Percentiles rank a stretch among this genome's conserved stretches.
phyloP scores from a whole-genome alignment of 2,329 filamentous ascomycete genomes.

The Curvularia verruculosa region DNA sequence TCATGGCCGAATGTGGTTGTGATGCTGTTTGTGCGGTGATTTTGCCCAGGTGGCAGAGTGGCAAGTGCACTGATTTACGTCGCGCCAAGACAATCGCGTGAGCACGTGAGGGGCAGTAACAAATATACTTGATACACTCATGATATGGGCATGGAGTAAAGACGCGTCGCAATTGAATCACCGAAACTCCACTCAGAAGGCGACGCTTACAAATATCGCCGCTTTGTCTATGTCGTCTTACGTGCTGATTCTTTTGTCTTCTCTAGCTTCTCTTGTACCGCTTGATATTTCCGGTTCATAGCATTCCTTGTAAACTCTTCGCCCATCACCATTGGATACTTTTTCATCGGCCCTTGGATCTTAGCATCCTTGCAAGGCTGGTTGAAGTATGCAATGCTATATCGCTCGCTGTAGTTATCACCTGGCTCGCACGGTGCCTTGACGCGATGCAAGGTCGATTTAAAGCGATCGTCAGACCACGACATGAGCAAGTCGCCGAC shows the following conservation, averaged over 20 bases:
- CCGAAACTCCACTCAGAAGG: background rate
- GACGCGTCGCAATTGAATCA: background rate
- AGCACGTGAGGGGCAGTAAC: slow-evolving; percentile 6
- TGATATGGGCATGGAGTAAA: background rate
- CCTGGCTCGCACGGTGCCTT: slow-evolving; percentile 63
- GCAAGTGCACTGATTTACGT: background rate
- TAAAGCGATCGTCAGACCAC: slow-evolving; percentile 71
- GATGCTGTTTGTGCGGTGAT: background rate
- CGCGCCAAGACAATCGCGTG: slow-evolving; percentile 19
- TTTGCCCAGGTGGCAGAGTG: slow-evolving; percentile 1
- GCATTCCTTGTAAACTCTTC: slow-evolving; percentile 64
- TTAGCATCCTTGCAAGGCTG: slow-evolving; percentile 64
- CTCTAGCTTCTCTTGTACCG: slow-evolving; percentile 57
- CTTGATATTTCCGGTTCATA: slow-evolving; percentile 63
- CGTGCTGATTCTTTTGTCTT: slow-evolving; percentile 7
- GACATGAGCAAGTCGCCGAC: slow-evolving; percentile 71
- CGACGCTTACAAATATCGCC: background rate
- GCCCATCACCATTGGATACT: slow-evolving; percentile 66
- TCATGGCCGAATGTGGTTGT: background rate
- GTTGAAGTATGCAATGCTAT: slow-evolving; percentile 71
- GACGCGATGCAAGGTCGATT: slow-evolving; percentile 69
- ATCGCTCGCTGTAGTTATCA: slow-evolving; percentile 64
- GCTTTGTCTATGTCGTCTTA: background rate
- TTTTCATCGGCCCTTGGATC: slow-evolving; percentile 67
- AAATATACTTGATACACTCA: background rate